Evolutionary conservation across 768 basidiomycete species (phyloP).

Genomic region (Lactarius trivialis): DNA sequence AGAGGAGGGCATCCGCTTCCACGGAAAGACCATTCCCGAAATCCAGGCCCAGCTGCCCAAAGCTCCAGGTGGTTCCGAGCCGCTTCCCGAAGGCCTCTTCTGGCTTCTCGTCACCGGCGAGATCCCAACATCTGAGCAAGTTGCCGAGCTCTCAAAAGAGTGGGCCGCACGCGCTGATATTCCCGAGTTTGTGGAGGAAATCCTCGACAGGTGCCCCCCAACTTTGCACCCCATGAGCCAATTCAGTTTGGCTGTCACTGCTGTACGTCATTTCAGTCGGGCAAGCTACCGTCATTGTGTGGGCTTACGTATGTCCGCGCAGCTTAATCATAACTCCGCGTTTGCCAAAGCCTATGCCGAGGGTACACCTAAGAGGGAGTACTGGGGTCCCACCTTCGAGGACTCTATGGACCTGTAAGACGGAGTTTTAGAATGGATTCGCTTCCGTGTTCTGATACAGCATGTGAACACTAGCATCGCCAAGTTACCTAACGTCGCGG

Average conservation of each 20-base stretch:
- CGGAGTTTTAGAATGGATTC: neutral
- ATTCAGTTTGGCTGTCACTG: constrained; percentile 93
- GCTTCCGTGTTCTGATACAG: neutral
- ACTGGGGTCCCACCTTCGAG: constrained; percentile 93
- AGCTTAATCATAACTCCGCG: constrained; percentile 92
- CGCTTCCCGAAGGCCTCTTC: constrained; percentile 90
- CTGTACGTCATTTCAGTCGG: constrained; percentile 42
- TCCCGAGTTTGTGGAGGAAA: constrained; percentile 93
- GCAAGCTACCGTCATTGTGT: neutral
- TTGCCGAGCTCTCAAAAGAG: constrained; percentile 77
- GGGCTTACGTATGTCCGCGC: constrained; percentile 14
- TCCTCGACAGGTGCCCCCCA: constrained; percentile 87
- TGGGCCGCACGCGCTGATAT: constrained; percentile 92
- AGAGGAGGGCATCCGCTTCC: constrained; percentile 98
- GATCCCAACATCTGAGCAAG: constrained; percentile 87
- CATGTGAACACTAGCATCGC: constrained; percentile 56
- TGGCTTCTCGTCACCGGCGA: constrained; percentile 96
- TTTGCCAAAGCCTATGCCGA: constrained; percentile 93
- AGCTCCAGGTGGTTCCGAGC: constrained; percentile 81
- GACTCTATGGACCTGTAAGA: constrained; percentile 79
- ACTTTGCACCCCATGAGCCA: constrained; percentile 99
- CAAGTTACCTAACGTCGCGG: constrained; percentile 94
- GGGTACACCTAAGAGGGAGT: constrained; percentile 90
- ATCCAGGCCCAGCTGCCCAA: constrained; percentile 82
- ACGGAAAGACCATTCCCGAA: constrained; percentile 92